Conservation (phyloP, 192 early-diverging fungal genomes). For the Chytriomyces sp. region DNA sequence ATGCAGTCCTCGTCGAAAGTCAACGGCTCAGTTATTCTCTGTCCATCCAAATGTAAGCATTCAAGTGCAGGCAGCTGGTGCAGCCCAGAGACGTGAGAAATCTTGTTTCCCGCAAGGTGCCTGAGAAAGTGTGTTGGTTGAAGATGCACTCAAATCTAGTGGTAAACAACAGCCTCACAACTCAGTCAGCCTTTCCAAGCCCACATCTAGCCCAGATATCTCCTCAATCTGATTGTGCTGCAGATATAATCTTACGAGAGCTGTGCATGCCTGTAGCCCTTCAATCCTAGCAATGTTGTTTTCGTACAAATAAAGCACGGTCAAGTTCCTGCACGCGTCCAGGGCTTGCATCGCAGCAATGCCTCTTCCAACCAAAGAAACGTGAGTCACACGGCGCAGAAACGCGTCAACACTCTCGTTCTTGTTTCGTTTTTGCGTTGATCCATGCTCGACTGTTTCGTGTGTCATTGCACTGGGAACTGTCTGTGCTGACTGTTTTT, state of each 20-base stretch:
- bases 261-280: conserved; percentile 42
- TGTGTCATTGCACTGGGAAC: conserved; percentile 34
- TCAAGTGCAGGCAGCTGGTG: conserved; percentile 45
- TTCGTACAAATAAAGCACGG: conserved; percentile 60
- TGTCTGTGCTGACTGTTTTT: not conserved
- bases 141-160: too few species aligned
- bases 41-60: conserved; percentile 56
- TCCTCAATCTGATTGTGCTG: conserved; percentile 59
- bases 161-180: too few species aligned
- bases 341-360: conserved; percentile 53
- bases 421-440: conserved; percentile 46
- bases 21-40: conserved; percentile 35
- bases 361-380: conserved; percentile 49
- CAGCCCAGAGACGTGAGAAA: conserved; percentile 41
- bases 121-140: too few species aligned
- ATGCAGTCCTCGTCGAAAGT: conserved; percentile 48
- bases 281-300: conserved; percentile 53
- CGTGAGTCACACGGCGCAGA: conserved; percentile 51
- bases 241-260: conserved; percentile 52
- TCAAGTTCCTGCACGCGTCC: conserved; percentile 47
- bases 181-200: conserved; percentile 41
- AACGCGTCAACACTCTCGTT: conserved; percentile 48
- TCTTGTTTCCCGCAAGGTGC: conserved; percentile 53
- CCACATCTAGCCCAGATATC: conserved; percentile 48
- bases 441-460: conserved; percentile 46